Evolutionary conservation across 2,329 filamentous ascomycete genomes (phyloP).

Genomic region (Stachybotrys chlorohalonatus): DNA sequence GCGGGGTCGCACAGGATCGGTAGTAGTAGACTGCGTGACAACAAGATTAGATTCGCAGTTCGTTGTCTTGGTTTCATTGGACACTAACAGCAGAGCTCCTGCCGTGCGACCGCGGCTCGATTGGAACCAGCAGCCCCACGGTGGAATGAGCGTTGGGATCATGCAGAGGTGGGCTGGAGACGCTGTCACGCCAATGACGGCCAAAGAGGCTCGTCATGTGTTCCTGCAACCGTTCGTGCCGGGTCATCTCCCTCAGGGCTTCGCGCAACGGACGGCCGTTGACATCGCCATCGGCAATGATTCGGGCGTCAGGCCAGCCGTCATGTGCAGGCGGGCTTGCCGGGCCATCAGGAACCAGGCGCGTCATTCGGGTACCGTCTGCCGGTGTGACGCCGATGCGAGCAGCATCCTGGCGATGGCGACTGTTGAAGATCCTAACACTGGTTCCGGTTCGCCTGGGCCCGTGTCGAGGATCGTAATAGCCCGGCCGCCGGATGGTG

Average conservation of each 20-base stretch:
- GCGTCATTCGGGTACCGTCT: conserved; percentile 4
- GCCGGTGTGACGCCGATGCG: not conserved
- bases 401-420: not conserved
- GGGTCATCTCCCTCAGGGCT: conserved; percentile 13
- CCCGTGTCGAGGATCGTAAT: conserved; percentile 14
- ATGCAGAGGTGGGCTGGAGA: not conserved
- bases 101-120: too few relatives aligned
- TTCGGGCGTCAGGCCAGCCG: not conserved
- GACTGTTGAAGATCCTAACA: not conserved
- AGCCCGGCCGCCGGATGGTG: conserved; percentile 28
- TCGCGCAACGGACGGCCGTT: conserved; percentile 10
- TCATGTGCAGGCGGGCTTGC: not conserved
- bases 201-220: conserved; percentile 15
- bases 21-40: too few relatives aligned
- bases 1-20: too few relatives aligned
- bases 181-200: conserved; percentile 4
- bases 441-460: not conserved
- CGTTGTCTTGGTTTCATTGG: too few relatives aligned
- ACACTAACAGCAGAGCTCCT: too few relatives aligned
- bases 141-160: not conserved
- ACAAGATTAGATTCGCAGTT: too few relatives aligned
- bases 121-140: not conserved
- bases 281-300: conserved; percentile 3
- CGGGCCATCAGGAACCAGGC: not conserved
- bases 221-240: conserved; percentile 14